Conservation (phyloP, 257 asterid species). For the Nicotiana noctiflora region DNA sequence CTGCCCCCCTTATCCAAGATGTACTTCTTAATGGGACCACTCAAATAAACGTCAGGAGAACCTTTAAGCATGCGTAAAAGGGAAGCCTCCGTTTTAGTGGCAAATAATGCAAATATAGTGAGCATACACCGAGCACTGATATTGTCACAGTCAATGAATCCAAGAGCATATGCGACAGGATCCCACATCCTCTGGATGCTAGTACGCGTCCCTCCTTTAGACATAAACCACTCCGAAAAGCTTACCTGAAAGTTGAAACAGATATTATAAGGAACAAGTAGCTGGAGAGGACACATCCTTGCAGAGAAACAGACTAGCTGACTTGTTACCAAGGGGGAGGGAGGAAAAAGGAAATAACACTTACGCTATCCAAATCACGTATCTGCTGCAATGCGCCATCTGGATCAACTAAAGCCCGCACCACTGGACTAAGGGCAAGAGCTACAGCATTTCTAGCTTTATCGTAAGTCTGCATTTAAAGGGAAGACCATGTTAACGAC, state of each 20-base stretch:
- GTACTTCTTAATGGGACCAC: slow-evolving; percentile 87
- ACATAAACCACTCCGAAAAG: slow-evolving; percentile 95
- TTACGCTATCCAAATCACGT: slow-evolving; percentile 72
- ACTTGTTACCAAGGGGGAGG: not conserved
- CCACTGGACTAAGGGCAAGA: slow-evolving; percentile 99
- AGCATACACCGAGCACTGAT: slow-evolving; percentile 99
- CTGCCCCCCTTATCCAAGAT: slow-evolving; percentile 91
- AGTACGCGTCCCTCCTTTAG: slow-evolving; percentile 91
- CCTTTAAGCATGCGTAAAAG: slow-evolving; percentile 97
- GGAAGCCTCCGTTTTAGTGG: slow-evolving; percentile 98
- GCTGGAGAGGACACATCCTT: not conserved
- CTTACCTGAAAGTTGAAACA: slow-evolving; percentile 49
- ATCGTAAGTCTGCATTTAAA: slow-evolving; percentile 61
- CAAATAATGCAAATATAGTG: slow-evolving; percentile 91
- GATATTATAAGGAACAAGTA: slow-evolving; percentile 16
- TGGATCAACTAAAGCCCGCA: slow-evolving; percentile 95
- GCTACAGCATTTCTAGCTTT: slow-evolving; percentile 98
- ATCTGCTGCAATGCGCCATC: slow-evolving; percentile 86
- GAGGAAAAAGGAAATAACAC: slow-evolving; percentile 17
- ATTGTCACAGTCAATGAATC: slow-evolving; percentile 95
- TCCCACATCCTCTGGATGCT: slow-evolving; percentile 99
- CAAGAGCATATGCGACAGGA: slow-evolving; percentile 99
- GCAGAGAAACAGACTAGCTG: not conserved
- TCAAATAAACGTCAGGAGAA: slow-evolving; percentile 91
- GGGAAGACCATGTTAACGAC: slow-evolving; percentile 11